Evolutionary conservation across 352 stramenopile genomes (phyloP).

Genomic region (Hyaloperonospora brassicae): DNA sequence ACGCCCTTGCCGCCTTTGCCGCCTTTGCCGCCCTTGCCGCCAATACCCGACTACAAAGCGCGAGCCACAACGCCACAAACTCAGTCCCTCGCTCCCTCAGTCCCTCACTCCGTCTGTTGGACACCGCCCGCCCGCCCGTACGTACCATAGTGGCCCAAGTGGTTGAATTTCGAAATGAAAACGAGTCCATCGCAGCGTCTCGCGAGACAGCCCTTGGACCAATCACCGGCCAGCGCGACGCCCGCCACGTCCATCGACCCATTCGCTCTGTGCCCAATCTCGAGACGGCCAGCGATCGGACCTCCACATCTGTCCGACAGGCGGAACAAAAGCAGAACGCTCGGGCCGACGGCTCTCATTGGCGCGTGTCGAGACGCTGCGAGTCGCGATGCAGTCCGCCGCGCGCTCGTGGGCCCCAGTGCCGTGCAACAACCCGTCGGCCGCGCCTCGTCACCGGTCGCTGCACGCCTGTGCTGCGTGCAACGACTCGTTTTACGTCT

Average conservation of each 20-base stretch:
- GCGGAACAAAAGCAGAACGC: not conserved
- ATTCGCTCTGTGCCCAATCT: too few relatives aligned
- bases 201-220: conserved; percentile 1
- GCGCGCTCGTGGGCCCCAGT: conserved; percentile 66
- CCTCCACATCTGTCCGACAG: too few relatives aligned
- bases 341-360: not conserved
- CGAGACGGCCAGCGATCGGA: too few relatives aligned
- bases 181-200: not conserved
- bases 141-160: conserved; percentile 13
- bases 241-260: not conserved
- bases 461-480: conserved; percentile 88
- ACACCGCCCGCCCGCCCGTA: not conserved
- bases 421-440: conserved; percentile 71
- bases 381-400: conserved; percentile 25
- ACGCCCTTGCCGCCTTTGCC: conserved; percentile 99
- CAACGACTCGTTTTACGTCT: conserved; percentile 91
- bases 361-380: not conserved
- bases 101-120: too few relatives aligned
- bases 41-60: conserved; percentile 59
- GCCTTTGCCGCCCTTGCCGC: conserved; percentile 94
- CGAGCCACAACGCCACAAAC: not conserved
- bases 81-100: too few relatives aligned
- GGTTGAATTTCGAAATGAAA: conserved; percentile 15
- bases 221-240: not conserved
- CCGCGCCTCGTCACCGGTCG: conserved; percentile 86